Evolutionary conservation across 1,284 basidiomycete species (phyloP), one percentile per base, ranked within the genome.

Genomic region (Irpex lacteus): DNA sequence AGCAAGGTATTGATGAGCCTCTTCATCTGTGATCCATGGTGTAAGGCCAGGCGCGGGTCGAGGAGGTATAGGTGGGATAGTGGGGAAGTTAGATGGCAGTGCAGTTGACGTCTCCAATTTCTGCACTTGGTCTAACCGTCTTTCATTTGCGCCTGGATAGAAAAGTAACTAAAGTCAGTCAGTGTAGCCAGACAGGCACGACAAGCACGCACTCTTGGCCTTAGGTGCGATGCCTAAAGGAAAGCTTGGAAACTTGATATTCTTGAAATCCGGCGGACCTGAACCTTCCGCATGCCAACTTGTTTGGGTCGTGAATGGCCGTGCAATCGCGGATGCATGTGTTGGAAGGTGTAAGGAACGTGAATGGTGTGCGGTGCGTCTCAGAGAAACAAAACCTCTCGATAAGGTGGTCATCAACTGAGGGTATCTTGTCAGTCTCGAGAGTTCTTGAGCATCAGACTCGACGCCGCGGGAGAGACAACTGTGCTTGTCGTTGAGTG

Each of bases 331-430:
- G 32, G 34, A 36, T 56, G 54, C 54, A 56, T 56, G 54, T 47
- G 40, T 11, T 15, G 40, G 9, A 56, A 13, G 34, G 34, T 21
- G 54, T 56, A 34, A 37, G 7, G 54, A 36, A 18, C 36, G 26
- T 13, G 54, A 32, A 32, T 32, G 54, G 34, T 15, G 11, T 9
- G 26, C 32, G 54, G 15, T 34, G 54, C 19, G 54, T 56, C 21
- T 56, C 32, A 56, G 34, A 56, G 32, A 56, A 56, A n/a, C 32
- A 56, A 56, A 34, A 56, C 54, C 54, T 32, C 54, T 32, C 21
- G 36, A 21, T 32, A 56, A 13, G 13, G 32, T 26, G 54, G 54
- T 56, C 54, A 56, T 56, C 19, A 56, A 34, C 34, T 32, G 54
- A 56, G 50, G 50, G 50, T 53, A 26, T 53, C 21, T 18, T 18